Base-by-base conservation (phyloP, 257 asterid species). In the Solanum rostratum region DNA sequence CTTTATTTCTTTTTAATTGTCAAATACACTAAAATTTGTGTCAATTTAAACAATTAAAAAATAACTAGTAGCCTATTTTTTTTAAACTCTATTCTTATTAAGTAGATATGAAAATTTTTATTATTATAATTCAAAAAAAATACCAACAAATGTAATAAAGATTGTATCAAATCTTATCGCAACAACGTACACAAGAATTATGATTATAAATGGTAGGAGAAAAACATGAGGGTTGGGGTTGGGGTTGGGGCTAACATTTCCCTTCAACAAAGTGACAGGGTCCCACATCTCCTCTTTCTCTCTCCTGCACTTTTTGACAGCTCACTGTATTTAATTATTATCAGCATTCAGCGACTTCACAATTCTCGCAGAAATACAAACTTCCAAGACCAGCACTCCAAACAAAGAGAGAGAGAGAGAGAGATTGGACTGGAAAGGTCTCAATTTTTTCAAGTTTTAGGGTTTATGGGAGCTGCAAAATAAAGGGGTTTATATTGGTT, bases 281-380 rank as follows among this genome's bases (percentile, higher is more conserved):
- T 16, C 91, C 94, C 93, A 92, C 89, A 84, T 57, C 13, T 79
- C 86, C 82, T 89, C 86, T 90, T 71, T 85, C 86, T 84, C 84
- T 85, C 85, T 88, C 85, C 29, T 90, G 84, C 92, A 90, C 92
- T 91, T 91, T 92, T 89, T 71, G 86, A 83, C 84, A 85, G 65
- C 88, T 87, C 90, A 83, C 37, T 73, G 12, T 90, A 87, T 87
- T 90, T 80, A 82, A 29, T 60, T 66, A 24, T 90, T 91, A 90
- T 62, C 18, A 57, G 29, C 65, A 57, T 57, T 89, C 89, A 86
- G 88, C 70, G 89, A 85, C 85, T 70, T 87, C 46, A 13, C 54
- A 83, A 55, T 30, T 81, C 80, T 86, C 73, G 27, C 55, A 13
- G 45, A 39, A 19, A 37, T 74, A 11, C 78, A 30, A 68, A 74